phyloP scores from a whole-genome alignment of 768 basidiomycete species.

The Mycena latifolia region DNA sequence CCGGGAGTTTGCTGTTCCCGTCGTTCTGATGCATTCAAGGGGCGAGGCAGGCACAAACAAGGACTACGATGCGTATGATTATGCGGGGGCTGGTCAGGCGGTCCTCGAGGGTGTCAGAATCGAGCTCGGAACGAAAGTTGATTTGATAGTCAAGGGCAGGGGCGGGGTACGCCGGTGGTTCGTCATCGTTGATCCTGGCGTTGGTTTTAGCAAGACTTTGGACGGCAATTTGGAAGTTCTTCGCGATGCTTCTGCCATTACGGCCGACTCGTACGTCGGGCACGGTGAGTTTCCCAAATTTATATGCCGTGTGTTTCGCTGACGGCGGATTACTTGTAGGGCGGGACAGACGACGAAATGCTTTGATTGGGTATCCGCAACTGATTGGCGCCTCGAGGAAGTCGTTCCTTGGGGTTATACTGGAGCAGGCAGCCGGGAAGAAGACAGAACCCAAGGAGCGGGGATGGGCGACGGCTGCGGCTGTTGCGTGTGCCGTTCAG shows the following conservation, averaged over 20 bases:
- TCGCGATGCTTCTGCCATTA: slow-evolving; percentile 60
- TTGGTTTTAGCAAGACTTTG: slow-evolving; percentile 93
- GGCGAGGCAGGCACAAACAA: slow-evolving; percentile 86
- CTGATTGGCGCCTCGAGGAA: slow-evolving; percentile 89
- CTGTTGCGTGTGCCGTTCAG: slow-evolving; percentile 79
- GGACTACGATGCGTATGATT: slow-evolving; percentile 63
- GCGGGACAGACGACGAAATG: slow-evolving; percentile 52
- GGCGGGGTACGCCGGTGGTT: slow-evolving; percentile 90
- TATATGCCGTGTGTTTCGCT: neutral
- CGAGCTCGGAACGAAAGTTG: slow-evolving; percentile 81
- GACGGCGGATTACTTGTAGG: slow-evolving; percentile 13
- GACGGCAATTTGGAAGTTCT: slow-evolving; percentile 81
- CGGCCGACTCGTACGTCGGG: slow-evolving; percentile 52
- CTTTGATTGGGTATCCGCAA: slow-evolving; percentile 68
- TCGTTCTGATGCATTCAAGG: slow-evolving; percentile 94
- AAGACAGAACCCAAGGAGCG: slow-evolving; percentile 76
- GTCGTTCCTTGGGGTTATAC: slow-evolving; percentile 81
- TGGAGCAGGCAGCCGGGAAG: slow-evolving; percentile 63
- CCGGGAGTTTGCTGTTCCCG: slow-evolving; percentile 76
- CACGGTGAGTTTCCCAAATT: slow-evolving; percentile 36
- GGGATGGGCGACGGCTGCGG: slow-evolving; percentile 83
- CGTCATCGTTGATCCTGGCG: slow-evolving; percentile 90
- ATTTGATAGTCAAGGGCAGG: slow-evolving; percentile 70
- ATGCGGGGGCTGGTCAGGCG: slow-evolving; percentile 51
- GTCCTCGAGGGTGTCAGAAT: slow-evolving; percentile 75